Percentiles rank a stretch among this genome's conserved stretches.
Evolutionary conservation across 495 filamentous ascomycete species (phyloP).

Genomic region (Trichoderma reesei): DNA sequence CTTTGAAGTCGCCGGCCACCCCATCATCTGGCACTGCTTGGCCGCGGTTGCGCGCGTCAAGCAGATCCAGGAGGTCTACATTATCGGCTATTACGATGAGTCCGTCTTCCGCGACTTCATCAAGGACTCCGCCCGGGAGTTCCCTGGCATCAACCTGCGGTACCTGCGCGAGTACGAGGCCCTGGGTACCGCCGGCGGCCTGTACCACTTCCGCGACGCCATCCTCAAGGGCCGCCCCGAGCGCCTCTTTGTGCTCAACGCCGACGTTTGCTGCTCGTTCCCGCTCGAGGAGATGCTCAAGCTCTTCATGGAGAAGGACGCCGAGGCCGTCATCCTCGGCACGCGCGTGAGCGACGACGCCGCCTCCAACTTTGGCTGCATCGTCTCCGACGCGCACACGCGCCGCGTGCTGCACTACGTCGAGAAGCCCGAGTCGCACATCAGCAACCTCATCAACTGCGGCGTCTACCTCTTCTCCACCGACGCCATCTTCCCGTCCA

Average conservation of each 20-base stretch:
- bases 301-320: conserved; percentile 89
- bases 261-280: conserved; percentile 99
- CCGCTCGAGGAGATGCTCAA: conserved; percentile 89
- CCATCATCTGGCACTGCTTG: conserved; percentile 96
- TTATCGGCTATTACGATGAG: conserved; percentile 99
- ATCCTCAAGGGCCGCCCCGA: conserved; percentile 95
- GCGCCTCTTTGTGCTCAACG: conserved; percentile 93
- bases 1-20: conserved; percentile 96
- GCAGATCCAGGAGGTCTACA: conserved; percentile 80
- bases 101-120: conserved; percentile 95
- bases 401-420: conserved; percentile 98
- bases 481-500: conserved; percentile 92
- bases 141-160: conserved; percentile 74
- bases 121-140: conserved; percentile 74
- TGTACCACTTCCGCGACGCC: conserved; percentile 99
- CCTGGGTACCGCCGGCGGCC: conserved; percentile 86
- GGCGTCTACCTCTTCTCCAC: conserved; percentile 96
- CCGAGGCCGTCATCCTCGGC: conserved; percentile 94
- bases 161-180: conserved; percentile 98
- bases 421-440: conserved; percentile 97
- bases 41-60: conserved; percentile 78
- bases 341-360: conserved; percentile 88
- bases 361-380: conserved; percentile 94
- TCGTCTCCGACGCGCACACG: conserved; percentile 90
- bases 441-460: conserved; percentile 98